Percentiles rank a stretch among this genome's conserved stretches.
phyloP scores from a whole-genome alignment of 2,329 filamentous ascomycete genomes.

The Madurella fahalii region DNA sequence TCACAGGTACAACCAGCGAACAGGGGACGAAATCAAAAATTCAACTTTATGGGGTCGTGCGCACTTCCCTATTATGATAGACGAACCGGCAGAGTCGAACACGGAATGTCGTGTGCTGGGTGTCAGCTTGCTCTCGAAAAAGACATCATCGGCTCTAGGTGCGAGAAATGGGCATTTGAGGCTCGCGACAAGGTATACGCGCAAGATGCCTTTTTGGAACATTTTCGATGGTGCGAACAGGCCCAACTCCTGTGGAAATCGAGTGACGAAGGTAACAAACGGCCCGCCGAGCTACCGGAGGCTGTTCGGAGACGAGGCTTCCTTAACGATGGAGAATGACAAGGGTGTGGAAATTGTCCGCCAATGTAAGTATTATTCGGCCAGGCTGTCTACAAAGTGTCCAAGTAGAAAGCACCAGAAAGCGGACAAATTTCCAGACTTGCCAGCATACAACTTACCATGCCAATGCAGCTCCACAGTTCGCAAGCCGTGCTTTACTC shows the following conservation, averaged over 20 bases:
- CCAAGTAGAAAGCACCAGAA: too few relatives aligned
- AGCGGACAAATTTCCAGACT: too few relatives aligned
- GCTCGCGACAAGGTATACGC: constrained; percentile 30
- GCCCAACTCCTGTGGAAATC: constrained; percentile 32
- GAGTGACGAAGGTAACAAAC: constrained; percentile 18
- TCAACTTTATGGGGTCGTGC: constrained; percentile 30
- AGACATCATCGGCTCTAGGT: constrained; percentile 12
- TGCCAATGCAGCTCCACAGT: not conserved
- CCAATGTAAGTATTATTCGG: too few relatives aligned
- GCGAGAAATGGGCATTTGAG: constrained; percentile 13
- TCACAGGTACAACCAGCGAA: constrained; percentile 8
- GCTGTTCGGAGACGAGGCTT: constrained; percentile 2
- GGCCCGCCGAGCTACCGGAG: constrained; percentile 22
- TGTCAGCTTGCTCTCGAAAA: constrained; percentile 30
- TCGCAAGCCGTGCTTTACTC: not conserved
- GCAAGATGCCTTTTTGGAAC: constrained; percentile 30
- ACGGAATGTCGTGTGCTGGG: constrained; percentile 32
- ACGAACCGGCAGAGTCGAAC: constrained; percentile 26
- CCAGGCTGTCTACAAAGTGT: too few relatives aligned
- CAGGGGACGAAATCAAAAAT: constrained; percentile 21
- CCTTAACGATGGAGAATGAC: constrained; percentile 6
- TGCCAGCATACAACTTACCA: not conserved
- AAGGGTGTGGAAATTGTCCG: not conserved
- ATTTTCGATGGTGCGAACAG: constrained; percentile 35
- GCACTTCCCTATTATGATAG: constrained; percentile 29